phyloP scores from a whole-genome alignment of 2,329 filamentous ascomycete species.

The Colletotrichum australisinense region DNA sequence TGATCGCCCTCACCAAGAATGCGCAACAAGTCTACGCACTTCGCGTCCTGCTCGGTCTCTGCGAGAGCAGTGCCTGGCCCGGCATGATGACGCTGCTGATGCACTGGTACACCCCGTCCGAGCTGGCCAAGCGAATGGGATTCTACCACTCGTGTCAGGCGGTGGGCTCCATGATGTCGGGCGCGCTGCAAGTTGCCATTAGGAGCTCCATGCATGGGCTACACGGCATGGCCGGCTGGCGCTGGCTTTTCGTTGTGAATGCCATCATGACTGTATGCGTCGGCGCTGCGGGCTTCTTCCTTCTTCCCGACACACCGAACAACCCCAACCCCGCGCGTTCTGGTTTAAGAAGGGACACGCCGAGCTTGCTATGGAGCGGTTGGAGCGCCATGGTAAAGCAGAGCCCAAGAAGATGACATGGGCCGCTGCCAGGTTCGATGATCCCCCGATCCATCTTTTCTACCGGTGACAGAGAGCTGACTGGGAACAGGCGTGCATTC shows the following conservation, averaged over 20 bases:
- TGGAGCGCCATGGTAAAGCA: constrained; percentile 31
- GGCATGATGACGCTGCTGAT: constrained; percentile 50
- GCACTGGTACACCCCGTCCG: constrained; percentile 52
- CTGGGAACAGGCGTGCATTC: constrained; percentile 22
- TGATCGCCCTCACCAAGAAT: constrained; percentile 30
- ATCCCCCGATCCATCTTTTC: background rate
- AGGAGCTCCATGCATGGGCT: constrained; percentile 32
- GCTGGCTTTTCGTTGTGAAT: constrained; percentile 55
- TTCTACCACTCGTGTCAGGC: constrained; percentile 62
- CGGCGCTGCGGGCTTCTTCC: constrained; percentile 31
- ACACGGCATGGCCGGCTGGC: constrained; percentile 49
- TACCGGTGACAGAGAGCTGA: constrained; percentile 8
- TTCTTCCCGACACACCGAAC: constrained; percentile 34
- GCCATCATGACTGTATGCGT: constrained; percentile 42
- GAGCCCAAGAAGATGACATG: constrained; percentile 42
- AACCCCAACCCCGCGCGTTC: constrained; percentile 40
- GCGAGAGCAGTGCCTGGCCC: constrained; percentile 48
- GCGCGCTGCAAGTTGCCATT: constrained; percentile 65
- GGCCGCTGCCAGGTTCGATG: constrained; percentile 38
- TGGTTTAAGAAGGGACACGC: constrained; percentile 33
- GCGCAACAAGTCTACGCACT: constrained; percentile 53
- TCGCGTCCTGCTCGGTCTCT: constrained; percentile 56
- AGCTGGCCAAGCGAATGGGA: constrained; percentile 61
- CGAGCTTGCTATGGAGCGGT: constrained; percentile 27
- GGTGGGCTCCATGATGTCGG: constrained; percentile 65